Evolutionary conservation across 768 basidiomycete species (phyloP).

Genomic region (Gautieria morchelliformis): DNA sequence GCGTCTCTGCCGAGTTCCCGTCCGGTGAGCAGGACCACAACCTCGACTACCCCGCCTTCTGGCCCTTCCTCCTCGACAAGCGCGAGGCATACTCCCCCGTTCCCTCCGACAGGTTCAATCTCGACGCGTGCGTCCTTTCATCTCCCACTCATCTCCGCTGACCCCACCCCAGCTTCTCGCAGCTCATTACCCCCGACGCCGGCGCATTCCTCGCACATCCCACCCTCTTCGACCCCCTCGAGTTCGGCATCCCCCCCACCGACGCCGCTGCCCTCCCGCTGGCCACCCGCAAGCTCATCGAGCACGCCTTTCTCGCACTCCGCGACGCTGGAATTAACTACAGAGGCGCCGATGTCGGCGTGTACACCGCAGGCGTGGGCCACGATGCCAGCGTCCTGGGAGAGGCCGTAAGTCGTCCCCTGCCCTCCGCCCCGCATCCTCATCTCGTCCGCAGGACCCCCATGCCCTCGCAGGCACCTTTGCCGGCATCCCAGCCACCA

Average conservation of each 20-base stretch:
- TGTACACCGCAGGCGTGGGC: conserved; percentile 8
- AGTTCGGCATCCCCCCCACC: conserved; percentile 25
- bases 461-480: conserved; percentile 21
- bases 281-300: conserved; percentile 22
- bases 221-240: conserved; percentile 25
- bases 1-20: conserved; percentile 32
- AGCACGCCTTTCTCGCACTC: conserved; percentile 20
- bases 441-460: background rate
- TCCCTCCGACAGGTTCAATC: conserved; percentile 24
- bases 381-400: conserved; percentile 5
- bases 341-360: conserved; percentile 13
- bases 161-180: background rate
- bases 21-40: conserved; percentile 22
- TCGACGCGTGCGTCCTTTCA: conserved; percentile 23
- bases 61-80: conserved; percentile 26
- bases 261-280: conserved; percentile 24
- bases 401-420: background rate
- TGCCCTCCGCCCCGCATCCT: background rate
- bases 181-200: conserved; percentile 1
- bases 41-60: conserved; percentile 26
- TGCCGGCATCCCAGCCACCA: conserved; percentile 24
- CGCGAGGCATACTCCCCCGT: conserved; percentile 24
- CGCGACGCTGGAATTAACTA: conserved; percentile 15
- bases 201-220: conserved; percentile 22
- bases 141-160: background rate